Base-by-base conservation (phyloP, 2,329 filamentous ascomycete genomes). In the Aspergillus sp. region DNA sequence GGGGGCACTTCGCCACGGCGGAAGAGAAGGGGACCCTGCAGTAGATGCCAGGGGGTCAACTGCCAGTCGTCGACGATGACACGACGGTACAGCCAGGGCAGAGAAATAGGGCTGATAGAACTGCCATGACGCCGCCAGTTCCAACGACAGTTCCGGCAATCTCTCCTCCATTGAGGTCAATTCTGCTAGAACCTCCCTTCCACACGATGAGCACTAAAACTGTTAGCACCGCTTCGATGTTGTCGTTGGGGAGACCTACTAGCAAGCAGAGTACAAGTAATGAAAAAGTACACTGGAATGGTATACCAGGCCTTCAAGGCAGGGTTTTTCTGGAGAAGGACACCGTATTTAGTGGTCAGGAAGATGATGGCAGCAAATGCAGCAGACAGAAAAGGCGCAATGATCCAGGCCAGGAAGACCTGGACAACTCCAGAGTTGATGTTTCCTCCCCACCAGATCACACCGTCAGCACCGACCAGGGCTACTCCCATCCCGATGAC, bases 321-420 rank as follows among this genome's bases (percentile, higher is more conserved):
- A 5, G 62, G 50, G 37, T 61, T 61, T 4, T n/a, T 43, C 3
- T 56, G 60, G 14, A 59, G 17, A 35, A 64, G 52, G 11, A 64
- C 41, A 9, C 33, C 58, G 31, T 64, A 61, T 46, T 62, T 64
- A 7, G 62, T 64, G 23, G 56, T 11, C 11, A 64, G 56, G 54
- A 64, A 64, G 44, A 64, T 60, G 8, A 64, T 59, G 17, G 60
- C 39, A 37, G 54, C 62, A 41, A 61, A 61, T 2, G 40, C 53
- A 25, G 56, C 62, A 3, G 62, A 62, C 17, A 56, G 14, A 2
- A 62, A n/a, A 1, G 62, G 62, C 2, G 62, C 62, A 49, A 64
- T 64, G n/a, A 64, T 48, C 62, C 62, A 64, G 31, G 62, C 62
- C 2, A 64, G 54, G 21, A 64, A 64, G 14, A 64, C 60, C 56